Conservation (phyloP, 164 flowering plant genomes). For the Sedum album region DNA sequence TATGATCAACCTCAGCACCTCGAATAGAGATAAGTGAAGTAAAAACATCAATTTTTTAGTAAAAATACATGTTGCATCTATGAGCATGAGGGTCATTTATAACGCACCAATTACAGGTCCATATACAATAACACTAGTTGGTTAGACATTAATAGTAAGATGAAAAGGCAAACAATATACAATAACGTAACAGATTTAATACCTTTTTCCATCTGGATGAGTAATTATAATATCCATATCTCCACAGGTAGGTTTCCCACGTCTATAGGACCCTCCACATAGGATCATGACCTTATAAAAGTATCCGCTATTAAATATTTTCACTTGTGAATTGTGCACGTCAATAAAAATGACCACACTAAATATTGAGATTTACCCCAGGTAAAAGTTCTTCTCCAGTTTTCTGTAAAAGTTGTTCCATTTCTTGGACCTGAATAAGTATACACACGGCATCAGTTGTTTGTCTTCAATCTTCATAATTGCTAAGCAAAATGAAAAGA, state of each 20-base stretch:
- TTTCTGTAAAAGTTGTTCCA: constrained; percentile 72
- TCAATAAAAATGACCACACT: neutral
- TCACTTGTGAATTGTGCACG: no score
- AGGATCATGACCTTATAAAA: constrained; percentile 50
- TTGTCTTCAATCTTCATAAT: neutral
- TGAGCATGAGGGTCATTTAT: no score
- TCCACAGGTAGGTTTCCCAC: constrained; percentile 95
- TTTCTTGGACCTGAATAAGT: constrained; percentile 62
- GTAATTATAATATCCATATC: constrained; percentile 86
- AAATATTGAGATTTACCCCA: constrained; percentile 35
- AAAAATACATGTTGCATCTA: no score
- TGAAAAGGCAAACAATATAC: neutral
- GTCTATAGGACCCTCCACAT: constrained; percentile 96
- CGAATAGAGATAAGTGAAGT: no score
- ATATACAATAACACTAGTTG: no score
- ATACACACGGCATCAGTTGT: neutral
- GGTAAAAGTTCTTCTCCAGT: constrained; percentile 70
- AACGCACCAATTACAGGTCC: no score
- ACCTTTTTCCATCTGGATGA: constrained; percentile 96
- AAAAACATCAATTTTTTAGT: no score
- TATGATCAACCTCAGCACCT: no score
- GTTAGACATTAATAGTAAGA: neutral
- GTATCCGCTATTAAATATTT: neutral
- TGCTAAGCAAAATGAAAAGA: neutral
- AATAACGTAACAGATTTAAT: neutral